phyloP scores from a whole-genome alignment of 208 protist genomes.

The Leishmania arabica region DNA sequence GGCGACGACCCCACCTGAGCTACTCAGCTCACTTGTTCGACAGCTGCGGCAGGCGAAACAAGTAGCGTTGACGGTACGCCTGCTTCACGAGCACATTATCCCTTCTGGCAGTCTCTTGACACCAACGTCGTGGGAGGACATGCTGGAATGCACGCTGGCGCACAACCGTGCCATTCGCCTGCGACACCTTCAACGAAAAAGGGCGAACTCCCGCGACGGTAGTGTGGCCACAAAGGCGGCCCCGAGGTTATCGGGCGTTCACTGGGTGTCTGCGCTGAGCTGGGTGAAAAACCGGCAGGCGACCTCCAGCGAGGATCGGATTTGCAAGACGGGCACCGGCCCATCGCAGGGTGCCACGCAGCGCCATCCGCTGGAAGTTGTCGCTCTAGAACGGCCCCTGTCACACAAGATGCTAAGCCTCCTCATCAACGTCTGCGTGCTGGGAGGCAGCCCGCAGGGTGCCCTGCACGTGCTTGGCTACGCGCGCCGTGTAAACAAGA shows the following conservation, averaged over 20 bases:
- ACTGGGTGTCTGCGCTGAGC: constrained; percentile 82
- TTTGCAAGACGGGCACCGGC: constrained; percentile 65
- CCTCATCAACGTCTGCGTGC: constrained; percentile 81
- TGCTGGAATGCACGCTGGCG: constrained; percentile 65
- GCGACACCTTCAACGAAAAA: neutral
- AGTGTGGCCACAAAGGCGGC: neutral
- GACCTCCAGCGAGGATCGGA: constrained; percentile 41
- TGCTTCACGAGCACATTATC: constrained; percentile 76
- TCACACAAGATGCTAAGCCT: constrained; percentile 58
- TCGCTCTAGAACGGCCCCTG: constrained; percentile 37
- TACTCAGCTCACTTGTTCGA: constrained; percentile 58
- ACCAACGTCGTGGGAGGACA: constrained; percentile 48
- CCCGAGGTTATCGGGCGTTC: constrained; percentile 32
- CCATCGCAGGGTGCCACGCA: constrained; percentile 41
- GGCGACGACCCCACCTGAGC: constrained; percentile 45
- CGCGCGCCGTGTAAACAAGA: constrained; percentile 63
- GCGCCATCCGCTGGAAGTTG: constrained; percentile 22
- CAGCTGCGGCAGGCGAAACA: constrained; percentile 64
- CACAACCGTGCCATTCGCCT: constrained; percentile 57
- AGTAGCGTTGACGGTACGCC: constrained; percentile 48
- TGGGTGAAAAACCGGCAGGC: constrained; percentile 68
- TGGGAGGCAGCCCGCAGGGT: constrained; percentile 65
- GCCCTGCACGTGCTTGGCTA: constrained; percentile 69
- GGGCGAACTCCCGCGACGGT: neutral
- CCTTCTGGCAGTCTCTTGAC: constrained; percentile 50